Percentiles rank a stretch among this genome's conserved stretches.
These are phyloP conservation scores for Psilocybe mexicana DNA, from an alignment of 1,284 basidiomycete species.

Conservation along the genomic window DNA sequence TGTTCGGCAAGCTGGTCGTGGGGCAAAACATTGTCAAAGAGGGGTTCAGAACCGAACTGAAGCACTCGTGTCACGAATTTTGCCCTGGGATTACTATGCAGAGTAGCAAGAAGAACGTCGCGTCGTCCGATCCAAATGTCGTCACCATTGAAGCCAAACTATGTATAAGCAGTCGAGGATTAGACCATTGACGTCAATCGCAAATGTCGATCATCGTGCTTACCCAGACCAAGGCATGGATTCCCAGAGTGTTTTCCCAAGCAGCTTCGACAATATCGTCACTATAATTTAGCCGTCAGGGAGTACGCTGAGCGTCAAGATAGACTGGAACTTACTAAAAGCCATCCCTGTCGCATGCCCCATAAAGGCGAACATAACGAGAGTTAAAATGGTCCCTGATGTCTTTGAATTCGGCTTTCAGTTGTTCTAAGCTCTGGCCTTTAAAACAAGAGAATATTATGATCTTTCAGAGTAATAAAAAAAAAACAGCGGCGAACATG, in stretches of 20 bases:
- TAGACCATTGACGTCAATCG: too few species aligned
- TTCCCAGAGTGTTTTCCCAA: conserved; percentile 57
- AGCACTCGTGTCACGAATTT: conserved; percentile 6
- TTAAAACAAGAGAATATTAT: neutral
- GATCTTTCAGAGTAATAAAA: neutral
- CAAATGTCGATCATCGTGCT: conserved; percentile 9
- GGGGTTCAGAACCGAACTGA: conserved; percentile 27
- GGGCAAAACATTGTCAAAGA: conserved; percentile 57
- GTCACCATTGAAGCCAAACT: conserved; percentile 65
- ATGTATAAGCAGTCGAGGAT: too few species aligned
- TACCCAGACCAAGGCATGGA: conserved; percentile 69
- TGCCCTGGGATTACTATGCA: conserved; percentile 53
- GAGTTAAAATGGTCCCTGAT: conserved; percentile 55
- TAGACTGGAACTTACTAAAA: conserved; percentile 49
- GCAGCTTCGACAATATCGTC: conserved; percentile 66
- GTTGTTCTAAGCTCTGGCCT: conserved; percentile 45
- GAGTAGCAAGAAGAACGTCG: conserved; percentile 52
- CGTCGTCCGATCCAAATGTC: conserved; percentile 58
- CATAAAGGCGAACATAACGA: conserved; percentile 69
- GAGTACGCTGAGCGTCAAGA: conserved; percentile 9
- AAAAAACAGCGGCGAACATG: conserved; percentile 35
- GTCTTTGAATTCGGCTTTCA: conserved; percentile 55
- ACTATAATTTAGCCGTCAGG: conserved; percentile 30
- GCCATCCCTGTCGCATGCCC: conserved; percentile 54
- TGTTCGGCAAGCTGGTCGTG: conserved; percentile 51